Base-by-base conservation (phyloP, 495 filamentous ascomycete species). In the Aspergillus ellipticus region DNA sequence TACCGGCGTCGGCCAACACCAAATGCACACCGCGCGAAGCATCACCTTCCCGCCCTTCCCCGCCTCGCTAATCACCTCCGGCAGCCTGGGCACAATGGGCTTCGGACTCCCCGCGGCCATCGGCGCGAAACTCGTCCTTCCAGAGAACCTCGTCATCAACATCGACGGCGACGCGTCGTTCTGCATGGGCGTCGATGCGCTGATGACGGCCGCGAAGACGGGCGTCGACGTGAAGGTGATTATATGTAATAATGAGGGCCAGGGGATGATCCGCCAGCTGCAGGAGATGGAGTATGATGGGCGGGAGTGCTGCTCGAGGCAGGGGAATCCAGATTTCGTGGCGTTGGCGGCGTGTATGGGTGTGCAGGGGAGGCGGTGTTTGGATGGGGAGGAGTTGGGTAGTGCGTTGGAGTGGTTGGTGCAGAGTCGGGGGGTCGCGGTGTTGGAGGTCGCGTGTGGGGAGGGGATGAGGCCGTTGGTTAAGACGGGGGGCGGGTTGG, bases 11-110 rank as follows among this genome's bases (percentile, higher is more conserved):
- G 92, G 92, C 43, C 92, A 97, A 70, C 92, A 97, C 72, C 93
- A 97, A 75, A 96, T 97, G 93, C 96, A 92, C 92, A 77, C 89
- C 20, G 92, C 92, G 11, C 92, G 96, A 72, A 90, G 96, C 73
- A 96, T 89, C 82, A 85, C 92, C 57, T 97, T 93, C 92, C 79
- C 89, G 28, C 79, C 89, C 29, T 73, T 92, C 62, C 92, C 93
- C 26, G 84, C 92, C 49, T 89, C 89, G 58, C 89, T 96, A 85
- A 86, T 96, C 72, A 93, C 92, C 16, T 96, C 91, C 4, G 92
- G 92, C 69, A 90, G 92, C 63, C 82, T 96, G 28, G 92, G 92
- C 55, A 97, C 93, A 15, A 96, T 97, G 93, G 93, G 93, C 52
- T 97, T 77, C 74, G 92, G 93, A 61, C 84, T 97, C 37, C 93